Base-by-base conservation (phyloP, 2,329 filamentous ascomycete species). In the Chrysoporthe puriensis region DNA sequence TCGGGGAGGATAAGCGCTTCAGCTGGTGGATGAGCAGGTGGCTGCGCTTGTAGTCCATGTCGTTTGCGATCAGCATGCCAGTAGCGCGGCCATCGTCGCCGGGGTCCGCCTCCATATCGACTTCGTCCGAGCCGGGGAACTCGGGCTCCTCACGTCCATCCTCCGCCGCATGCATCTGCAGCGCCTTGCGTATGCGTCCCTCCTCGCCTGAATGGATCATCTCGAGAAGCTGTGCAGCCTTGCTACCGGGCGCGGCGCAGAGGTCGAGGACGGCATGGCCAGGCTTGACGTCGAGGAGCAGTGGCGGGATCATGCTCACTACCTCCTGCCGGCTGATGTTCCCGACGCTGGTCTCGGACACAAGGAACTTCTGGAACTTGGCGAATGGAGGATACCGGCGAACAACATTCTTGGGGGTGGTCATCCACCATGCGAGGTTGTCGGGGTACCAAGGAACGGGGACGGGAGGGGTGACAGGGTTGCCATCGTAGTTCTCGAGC, bases 21-120 rank as follows among this genome's bases (percentile, higher is more conserved):
- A 98, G 91, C 80, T 99, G 96, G 79, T 99, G 96, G 60, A 97
- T 93, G 77, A 99, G 82, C 92, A 99, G 96, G 80, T 98, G 96
- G 66, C 93, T 93, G 72, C 96, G 91, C 84, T 95, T 96, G 83
- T 97, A 97, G 79, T 99, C 96, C 74, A 92, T 90, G 76, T 99
- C 96, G 80, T 99, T 99, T 70, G 96, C 96, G 73, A 99, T 91
- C 66, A 99, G 85, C 56, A 99, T 84, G 46, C 96, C 96, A 5
- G 95, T 98, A 1, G 94, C 91, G 74, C 96, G 87, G 70, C 96
- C 96, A 75, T 93, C 88, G 74, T 98, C 95, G 72, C 84, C 84
- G 2, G 86, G 78, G 74, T 90, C 88, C 18, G 84, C 81, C 46
- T 82, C 84, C 79, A 90, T 82, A 48, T 90, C 79, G 64, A 80